These are phyloP conservation scores for Huntiella omanensis DNA, from an alignment of 2,329 filamentous ascomycete genomes.

Conservation along the genomic window DNA sequence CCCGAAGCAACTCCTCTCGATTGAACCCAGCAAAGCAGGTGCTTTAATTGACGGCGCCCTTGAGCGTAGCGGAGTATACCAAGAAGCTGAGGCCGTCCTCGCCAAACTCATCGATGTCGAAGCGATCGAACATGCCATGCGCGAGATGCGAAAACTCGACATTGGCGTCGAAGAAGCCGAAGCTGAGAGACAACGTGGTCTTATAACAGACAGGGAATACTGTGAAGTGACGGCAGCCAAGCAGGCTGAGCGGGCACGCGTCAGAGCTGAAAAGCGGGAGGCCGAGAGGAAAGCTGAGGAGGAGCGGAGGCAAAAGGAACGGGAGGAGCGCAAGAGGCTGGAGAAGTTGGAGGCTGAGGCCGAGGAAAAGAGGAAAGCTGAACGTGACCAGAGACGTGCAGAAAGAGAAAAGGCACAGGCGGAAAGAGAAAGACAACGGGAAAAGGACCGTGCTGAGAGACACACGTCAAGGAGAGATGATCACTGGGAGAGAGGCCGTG, in stretches of 20 bases:
- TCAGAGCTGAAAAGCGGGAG: conserved; percentile 39
- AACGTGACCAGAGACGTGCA: conserved; percentile 29
- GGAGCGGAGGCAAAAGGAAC: conserved; percentile 39
- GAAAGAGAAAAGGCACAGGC: conserved; percentile 35
- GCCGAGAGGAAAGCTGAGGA: conserved; percentile 42
- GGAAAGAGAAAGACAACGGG: conserved; percentile 30
- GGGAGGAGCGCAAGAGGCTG: conserved; percentile 33
- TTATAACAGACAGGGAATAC: conserved; percentile 59
- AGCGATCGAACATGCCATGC: conserved; percentile 50
- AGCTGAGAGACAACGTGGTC: conserved; percentile 43
- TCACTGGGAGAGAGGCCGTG: neutral
- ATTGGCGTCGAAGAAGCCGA: conserved; percentile 51
- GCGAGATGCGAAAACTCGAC: conserved; percentile 46
- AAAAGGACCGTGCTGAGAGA: conserved; percentile 19
- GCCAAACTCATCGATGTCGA: conserved; percentile 47
- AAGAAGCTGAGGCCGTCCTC: conserved; percentile 48
- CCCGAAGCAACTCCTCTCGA: conserved; percentile 48
- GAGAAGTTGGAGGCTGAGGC: conserved; percentile 31
- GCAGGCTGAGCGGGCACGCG: conserved; percentile 39
- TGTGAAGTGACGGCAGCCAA: conserved; percentile 44
- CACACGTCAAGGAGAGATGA: conserved; percentile 15
- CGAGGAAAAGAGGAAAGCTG: conserved; percentile 30
- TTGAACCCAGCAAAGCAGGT: conserved; percentile 55
- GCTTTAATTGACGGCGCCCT: conserved; percentile 61
- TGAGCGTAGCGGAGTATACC: conserved; percentile 58